Evolutionary conservation across 2,329 filamentous ascomycete genomes (phyloP).

Genomic region (Rutstroemia sp.): DNA sequence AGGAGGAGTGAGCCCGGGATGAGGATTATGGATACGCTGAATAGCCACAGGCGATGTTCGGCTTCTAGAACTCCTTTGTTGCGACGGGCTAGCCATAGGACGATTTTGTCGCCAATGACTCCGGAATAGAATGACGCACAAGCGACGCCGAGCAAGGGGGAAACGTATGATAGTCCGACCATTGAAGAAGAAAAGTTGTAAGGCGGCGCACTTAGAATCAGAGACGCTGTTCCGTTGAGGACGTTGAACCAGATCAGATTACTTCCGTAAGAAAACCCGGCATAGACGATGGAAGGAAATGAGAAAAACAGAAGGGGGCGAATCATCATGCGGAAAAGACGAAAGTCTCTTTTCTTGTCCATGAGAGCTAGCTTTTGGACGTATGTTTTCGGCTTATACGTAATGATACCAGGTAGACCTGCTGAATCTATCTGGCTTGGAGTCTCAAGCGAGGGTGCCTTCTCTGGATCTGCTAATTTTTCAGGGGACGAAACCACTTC

Average conservation of each 20-base stretch:
- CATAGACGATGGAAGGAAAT: constrained; percentile 30
- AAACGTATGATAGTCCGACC: constrained; percentile 30
- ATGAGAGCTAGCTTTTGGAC: constrained; percentile 22
- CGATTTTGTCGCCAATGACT: constrained; percentile 25
- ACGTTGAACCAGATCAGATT: constrained; percentile 33
- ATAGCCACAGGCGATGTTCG: constrained; percentile 29
- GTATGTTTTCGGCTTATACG: constrained; percentile 21
- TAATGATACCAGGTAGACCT: constrained; percentile 1
- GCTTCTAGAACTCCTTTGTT: constrained; percentile 34
- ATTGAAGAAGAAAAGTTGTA: constrained; percentile 31
- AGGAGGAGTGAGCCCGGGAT: constrained; percentile 38
- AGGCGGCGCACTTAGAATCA: constrained; percentile 28
- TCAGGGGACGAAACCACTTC: neutral
- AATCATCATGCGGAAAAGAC: constrained; percentile 26
- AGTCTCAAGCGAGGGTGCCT: neutral
- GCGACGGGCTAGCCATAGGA: constrained; percentile 33
- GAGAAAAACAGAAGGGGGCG: constrained; percentile 28
- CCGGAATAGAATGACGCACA: constrained; percentile 26
- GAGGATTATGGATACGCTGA: constrained; percentile 32
- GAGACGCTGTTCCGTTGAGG: constrained; percentile 30
- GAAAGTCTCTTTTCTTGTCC: constrained; percentile 23
- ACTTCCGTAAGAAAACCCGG: constrained; percentile 31
- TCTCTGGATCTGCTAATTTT: constrained; percentile 14
- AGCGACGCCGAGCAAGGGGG: constrained; percentile 25
- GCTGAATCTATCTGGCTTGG: neutral